Conservation (phyloP, 768 basidiomycete species). For the Podaxis sp. region DNA sequence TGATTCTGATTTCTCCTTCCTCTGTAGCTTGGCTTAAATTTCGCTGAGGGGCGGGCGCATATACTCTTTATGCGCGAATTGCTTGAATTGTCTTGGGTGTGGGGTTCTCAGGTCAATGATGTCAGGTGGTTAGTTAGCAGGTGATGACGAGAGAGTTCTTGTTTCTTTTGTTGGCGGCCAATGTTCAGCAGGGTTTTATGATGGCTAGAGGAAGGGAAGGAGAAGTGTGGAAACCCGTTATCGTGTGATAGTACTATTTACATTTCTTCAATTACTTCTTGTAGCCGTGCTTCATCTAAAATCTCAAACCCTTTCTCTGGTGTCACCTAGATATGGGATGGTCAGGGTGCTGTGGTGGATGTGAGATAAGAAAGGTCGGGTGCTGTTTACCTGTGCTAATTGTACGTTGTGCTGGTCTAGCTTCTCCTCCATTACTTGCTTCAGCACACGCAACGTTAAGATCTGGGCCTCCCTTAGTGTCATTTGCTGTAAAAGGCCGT, state of each 20-base stretch:
- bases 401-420: conserved; percentile 99
- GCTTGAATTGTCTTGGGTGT: neutral
- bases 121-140: neutral
- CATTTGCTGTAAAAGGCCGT: conserved; percentile 66
- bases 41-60: neutral
- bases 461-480: conserved; percentile 84
- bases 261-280: conserved; percentile 85
- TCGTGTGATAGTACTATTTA: conserved; percentile 33
- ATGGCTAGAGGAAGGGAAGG: neutral
- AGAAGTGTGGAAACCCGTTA: conserved; percentile 1
- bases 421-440: conserved; percentile 99
- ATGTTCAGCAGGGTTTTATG: neutral
- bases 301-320: conserved; percentile 83
- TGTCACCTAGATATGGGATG: conserved; percentile 61
- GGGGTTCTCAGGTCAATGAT: neutral
- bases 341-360: conserved; percentile 6
- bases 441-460: conserved; percentile 84
- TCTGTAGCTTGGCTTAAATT: neutral
- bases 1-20: conserved; percentile 1
- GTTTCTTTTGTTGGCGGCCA: neutral
- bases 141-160: neutral
- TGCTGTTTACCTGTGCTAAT: conserved; percentile 74
- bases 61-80: neutral
- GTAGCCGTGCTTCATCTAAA: conserved; percentile 73
- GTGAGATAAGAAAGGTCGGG: conserved; percentile 6